Conservation (phyloP, 1,284 basidiomycete species). For the Ceratobasidium sp. region DNA sequence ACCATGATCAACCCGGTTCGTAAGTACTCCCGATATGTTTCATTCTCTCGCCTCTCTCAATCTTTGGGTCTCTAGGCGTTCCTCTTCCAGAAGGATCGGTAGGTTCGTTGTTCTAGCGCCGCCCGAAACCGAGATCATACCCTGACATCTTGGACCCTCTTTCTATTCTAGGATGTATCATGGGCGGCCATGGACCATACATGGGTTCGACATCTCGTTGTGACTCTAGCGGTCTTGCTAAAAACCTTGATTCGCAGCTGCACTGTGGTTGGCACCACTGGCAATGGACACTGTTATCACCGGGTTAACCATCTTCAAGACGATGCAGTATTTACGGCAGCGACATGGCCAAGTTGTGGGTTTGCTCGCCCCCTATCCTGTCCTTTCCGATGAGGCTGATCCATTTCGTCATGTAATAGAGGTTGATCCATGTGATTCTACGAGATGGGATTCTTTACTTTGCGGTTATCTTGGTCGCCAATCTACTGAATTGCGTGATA, state of each 20-base stretch:
- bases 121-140: not conserved
- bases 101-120: not conserved
- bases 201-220: not conserved
- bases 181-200: not conserved
- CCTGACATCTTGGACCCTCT: not conserved
- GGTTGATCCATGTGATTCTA: constrained; percentile 15
- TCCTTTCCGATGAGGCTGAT: not conserved
- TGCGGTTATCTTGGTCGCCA: constrained; percentile 17
- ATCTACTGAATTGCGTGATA: constrained; percentile 13
- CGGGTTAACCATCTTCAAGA: constrained; percentile 20
- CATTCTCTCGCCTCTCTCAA: not conserved
- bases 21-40: not conserved
- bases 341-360: constrained; percentile 4
- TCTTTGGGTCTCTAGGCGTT: not conserved
- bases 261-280: constrained; percentile 29
- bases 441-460: constrained; percentile 35
- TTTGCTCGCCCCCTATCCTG: not conserved
- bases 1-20: not conserved
- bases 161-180: constrained; percentile 16
- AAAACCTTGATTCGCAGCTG: not conserved
- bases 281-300: constrained; percentile 21
- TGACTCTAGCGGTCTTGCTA: not conserved
- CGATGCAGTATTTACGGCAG: not conserved
- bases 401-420: not conserved
- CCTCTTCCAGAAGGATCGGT: constrained; percentile 19